phyloP scores from a whole-genome alignment of 345 rosid species.

The Schrenkiella parvula region DNA sequence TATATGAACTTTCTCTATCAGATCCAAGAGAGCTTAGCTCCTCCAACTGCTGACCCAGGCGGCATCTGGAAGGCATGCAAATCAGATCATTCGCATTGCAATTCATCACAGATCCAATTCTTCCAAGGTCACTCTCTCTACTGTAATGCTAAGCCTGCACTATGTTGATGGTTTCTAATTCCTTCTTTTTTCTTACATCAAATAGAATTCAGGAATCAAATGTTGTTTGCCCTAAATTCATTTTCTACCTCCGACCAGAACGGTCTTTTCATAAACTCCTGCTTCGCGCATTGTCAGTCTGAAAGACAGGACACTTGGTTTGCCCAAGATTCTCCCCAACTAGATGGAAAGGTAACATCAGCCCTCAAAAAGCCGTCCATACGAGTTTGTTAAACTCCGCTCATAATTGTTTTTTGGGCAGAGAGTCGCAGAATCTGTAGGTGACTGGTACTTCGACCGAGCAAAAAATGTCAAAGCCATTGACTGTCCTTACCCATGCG shows the following conservation, averaged over 20 bases:
- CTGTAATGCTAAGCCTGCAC: neutral
- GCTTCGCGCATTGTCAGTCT: constrained; percentile 92
- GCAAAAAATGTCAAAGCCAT: constrained; percentile 37
- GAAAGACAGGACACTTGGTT: constrained; percentile 93
- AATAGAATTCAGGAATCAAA: constrained; percentile 79
- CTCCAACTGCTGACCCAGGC: constrained; percentile 65
- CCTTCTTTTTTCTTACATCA: neutral
- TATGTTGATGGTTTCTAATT: constrained; percentile 6
- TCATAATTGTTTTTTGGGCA: constrained; percentile 29
- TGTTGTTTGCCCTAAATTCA: constrained; percentile 46
- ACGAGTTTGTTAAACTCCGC: neutral
- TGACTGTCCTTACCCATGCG: constrained; percentile 86
- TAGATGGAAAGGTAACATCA: constrained; percentile 50
- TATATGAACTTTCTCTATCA: constrained; percentile 24
- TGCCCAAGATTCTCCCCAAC: constrained; percentile 60
- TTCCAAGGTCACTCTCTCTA: constrained; percentile 47
- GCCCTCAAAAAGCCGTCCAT: neutral
- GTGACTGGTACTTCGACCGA: constrained; percentile 86
- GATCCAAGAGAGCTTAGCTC: constrained; percentile 72
- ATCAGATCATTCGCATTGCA: constrained; percentile 51
- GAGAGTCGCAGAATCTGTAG: constrained; percentile 80
- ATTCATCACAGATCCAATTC: constrained; percentile 60
- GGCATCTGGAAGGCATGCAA: constrained; percentile 70
- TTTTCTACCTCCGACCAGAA: constrained; percentile 56
- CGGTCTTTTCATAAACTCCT: constrained; percentile 86